phyloP scores from a whole-genome alignment of 2,329 filamentous ascomycete species.

The Neoscytalidium dimidiatum region DNA sequence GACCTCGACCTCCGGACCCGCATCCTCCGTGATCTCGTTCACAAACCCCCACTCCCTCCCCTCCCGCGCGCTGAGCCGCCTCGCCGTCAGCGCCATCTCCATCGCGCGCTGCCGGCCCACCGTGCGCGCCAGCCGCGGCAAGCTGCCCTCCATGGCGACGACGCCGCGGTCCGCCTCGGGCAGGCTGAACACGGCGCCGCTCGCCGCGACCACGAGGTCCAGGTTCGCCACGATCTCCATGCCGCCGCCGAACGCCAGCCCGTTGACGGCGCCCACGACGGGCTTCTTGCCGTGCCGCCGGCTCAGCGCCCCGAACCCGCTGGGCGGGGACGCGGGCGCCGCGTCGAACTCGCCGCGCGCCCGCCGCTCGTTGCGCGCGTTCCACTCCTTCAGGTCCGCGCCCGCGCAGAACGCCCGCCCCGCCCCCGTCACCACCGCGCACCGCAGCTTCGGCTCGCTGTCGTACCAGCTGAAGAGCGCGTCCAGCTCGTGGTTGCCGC shows the following conservation, averaged over 20 bases:
- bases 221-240: conserved; percentile 29
- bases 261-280: conserved; percentile 62
- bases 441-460: conserved; percentile 17
- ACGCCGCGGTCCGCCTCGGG: conserved; percentile 32
- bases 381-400: conserved; percentile 28
- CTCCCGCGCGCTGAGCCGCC: conserved; percentile 25
- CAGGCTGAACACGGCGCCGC: conserved; percentile 27
- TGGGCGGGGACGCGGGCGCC: neutral
- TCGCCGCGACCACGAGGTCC: conserved; percentile 29
- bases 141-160: conserved; percentile 26
- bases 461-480: conserved; percentile 21
- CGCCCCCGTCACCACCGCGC: conserved; percentile 22
- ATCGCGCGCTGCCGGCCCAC: conserved; percentile 31
- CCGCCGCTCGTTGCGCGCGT: neutral
- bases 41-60: conserved; percentile 29
- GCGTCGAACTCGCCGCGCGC: neutral
- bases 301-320: conserved; percentile 58
- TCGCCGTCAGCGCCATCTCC: conserved; percentile 30
- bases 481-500: conserved; percentile 19
- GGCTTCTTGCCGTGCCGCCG: conserved; percentile 61
- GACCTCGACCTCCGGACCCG: neutral
- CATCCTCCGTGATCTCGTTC: conserved; percentile 26
- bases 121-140: conserved; percentile 29
- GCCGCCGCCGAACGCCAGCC: conserved; percentile 39
- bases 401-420: conserved; percentile 25